phyloP scores from a whole-genome alignment of 805 yeast genomes.

The Zygosaccharomyces gambellarensis region DNA sequence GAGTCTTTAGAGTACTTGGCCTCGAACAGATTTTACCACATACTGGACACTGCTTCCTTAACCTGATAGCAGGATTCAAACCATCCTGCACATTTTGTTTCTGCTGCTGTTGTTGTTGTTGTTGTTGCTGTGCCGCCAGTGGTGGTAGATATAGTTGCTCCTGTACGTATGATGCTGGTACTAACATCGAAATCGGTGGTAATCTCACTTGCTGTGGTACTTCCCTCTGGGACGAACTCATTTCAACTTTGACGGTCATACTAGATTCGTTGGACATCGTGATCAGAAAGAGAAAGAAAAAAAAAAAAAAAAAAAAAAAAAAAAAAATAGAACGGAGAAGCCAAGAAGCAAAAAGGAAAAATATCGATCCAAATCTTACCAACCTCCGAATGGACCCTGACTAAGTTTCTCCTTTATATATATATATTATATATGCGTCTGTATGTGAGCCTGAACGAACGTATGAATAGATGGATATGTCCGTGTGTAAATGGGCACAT shows the following conservation, averaged over 20 bases:
- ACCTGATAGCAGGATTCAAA: conserved; percentile 8
- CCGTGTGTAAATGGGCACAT: neutral
- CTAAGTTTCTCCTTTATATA: neutral
- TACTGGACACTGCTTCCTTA: conserved; percentile 42
- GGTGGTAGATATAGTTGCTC: conserved; percentile 5
- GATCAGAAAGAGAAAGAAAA: neutral
- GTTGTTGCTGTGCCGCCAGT: conserved; percentile 5
- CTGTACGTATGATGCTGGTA: conserved; percentile 11
- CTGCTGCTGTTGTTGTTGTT: conserved; percentile 1
- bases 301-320: too few relatives aligned
- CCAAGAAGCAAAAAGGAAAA: too few relatives aligned
- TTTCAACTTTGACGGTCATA: neutral
- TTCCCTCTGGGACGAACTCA: neutral
- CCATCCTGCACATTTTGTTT: conserved; percentile 1
- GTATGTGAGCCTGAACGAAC: neutral
- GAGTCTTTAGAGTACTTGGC: conserved; percentile 78
- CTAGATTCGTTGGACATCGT: neutral
- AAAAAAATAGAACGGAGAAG: too few relatives aligned
- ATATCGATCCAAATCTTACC: too few relatives aligned
- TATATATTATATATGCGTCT: neutral
- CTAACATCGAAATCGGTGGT: conserved; percentile 14
- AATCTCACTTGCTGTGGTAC: conserved; percentile 8
- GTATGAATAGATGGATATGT: neutral
- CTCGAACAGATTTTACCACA: conserved; percentile 77
- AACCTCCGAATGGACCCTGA: neutral